phyloP scores from a whole-genome alignment of 2,329 filamentous ascomycete genomes.

The Venturia pyrina region DNA sequence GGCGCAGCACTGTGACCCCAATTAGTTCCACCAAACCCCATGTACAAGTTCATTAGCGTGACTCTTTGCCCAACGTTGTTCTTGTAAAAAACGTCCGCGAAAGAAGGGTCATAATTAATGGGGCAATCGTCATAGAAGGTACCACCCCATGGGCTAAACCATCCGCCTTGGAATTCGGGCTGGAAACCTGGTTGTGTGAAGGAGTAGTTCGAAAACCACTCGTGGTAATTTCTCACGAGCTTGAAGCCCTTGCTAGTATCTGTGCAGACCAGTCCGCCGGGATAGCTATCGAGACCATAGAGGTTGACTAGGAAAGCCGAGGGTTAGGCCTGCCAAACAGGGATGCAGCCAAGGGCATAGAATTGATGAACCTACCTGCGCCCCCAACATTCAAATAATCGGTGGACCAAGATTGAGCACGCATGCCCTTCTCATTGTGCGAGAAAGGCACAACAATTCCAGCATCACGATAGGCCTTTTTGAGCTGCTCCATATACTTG shows the following conservation, averaged over 20 bases:
- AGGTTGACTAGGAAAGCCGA: constrained; percentile 39
- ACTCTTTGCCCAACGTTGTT: constrained; percentile 51
- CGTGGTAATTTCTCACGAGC: constrained; percentile 5
- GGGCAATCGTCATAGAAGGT: constrained; percentile 9
- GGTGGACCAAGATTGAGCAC: constrained; percentile 47
- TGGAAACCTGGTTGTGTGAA: constrained; percentile 43
- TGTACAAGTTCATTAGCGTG: constrained; percentile 52
- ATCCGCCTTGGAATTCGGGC: constrained; percentile 51
- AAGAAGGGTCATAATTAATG: constrained; percentile 33
- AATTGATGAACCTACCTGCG: constrained; percentile 26
- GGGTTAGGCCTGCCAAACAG: not conserved
- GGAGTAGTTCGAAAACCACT: constrained; percentile 14
- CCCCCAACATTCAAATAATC: constrained; percentile 45
- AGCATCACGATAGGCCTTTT: constrained; percentile 41
- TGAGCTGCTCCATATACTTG: constrained; percentile 48
- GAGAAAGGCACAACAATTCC: constrained; percentile 50
- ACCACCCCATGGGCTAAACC: constrained; percentile 53
- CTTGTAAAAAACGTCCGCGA: constrained; percentile 54
- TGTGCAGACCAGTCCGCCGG: constrained; percentile 34
- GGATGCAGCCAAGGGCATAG: not conserved
- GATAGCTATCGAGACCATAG: constrained; percentile 43
- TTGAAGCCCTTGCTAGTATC: constrained; percentile 4
- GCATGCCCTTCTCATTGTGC: constrained; percentile 52
- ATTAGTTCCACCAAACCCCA: constrained; percentile 52
- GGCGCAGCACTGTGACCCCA: constrained; percentile 40